phyloP scores from a whole-genome alignment of 1,284 basidiomycete genomes.

The Heimioporus retisporus region DNA sequence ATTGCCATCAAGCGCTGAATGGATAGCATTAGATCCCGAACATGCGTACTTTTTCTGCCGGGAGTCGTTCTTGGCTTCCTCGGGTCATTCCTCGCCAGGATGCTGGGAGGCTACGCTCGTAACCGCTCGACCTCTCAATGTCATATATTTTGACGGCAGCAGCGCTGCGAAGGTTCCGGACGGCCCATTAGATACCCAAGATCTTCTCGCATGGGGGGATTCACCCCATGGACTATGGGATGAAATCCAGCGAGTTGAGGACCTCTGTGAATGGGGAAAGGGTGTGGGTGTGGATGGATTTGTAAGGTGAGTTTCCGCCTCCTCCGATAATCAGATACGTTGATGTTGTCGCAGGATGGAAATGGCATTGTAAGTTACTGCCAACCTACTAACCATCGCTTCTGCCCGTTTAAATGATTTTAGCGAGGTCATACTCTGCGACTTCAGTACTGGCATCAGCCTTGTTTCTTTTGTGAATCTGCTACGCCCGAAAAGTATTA shows the following conservation, averaged over 20 bases:
- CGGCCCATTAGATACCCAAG: conserved; percentile 49
- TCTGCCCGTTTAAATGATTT: conserved; percentile 1
- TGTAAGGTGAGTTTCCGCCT: conserved; percentile 38
- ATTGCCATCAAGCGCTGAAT: conserved; percentile 46
- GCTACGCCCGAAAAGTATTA: neutral
- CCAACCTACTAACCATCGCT: too few relatives aligned
- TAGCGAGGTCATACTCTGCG: conserved; percentile 64
- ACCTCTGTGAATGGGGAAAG: conserved; percentile 50
- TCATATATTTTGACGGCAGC: conserved; percentile 54
- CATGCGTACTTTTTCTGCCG: conserved; percentile 50
- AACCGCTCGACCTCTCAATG: conserved; percentile 44
- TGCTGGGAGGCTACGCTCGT: conserved; percentile 52
- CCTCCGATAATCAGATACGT: neutral
- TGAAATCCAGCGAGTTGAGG: conserved; percentile 43
- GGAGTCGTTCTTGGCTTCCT: neutral
- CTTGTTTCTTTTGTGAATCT: conserved; percentile 46
- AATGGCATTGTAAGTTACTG: conserved; percentile 54
- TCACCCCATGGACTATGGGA: conserved; percentile 28
- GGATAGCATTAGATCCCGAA: conserved; percentile 53
- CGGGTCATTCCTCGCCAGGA: conserved; percentile 12
- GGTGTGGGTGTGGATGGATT: conserved; percentile 47
- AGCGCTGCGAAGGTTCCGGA: too few relatives aligned
- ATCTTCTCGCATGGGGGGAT: conserved; percentile 50
- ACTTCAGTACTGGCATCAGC: conserved; percentile 53
- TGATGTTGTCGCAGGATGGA: conserved; percentile 49